A percentile compares a stretch with the other conserved stretches of the same genome.
Conservation (phyloP, 805 yeast species). For the Starmerella tilneyi region DNA sequence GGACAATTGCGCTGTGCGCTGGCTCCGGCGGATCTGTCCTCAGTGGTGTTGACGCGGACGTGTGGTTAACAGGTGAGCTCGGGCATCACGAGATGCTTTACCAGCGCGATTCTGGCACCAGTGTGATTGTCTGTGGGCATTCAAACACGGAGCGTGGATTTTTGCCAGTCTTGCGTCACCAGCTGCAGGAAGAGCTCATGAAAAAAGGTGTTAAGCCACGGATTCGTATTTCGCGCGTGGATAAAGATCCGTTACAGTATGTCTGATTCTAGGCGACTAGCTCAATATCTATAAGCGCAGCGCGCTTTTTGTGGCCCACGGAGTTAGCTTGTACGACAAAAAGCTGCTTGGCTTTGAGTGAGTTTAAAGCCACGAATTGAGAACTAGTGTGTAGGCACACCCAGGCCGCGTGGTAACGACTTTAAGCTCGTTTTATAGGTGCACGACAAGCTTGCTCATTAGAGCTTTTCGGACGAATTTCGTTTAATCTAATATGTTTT, state of each 20-base stretch:
- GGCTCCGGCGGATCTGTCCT: conserved; percentile 86
- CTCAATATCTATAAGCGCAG: no score
- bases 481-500: no score
- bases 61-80: conserved; percentile 82
- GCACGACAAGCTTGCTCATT: no score
- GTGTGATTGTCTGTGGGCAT: conserved; percentile 75
- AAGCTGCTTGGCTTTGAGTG: no score
- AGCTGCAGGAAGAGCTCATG: conserved; percentile 38
- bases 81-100: conserved; percentile 84
- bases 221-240: conserved; percentile 45
- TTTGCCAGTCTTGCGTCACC: conserved; percentile 42
- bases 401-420: no score
- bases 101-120: conserved; percentile 58
- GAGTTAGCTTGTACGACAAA: no score
- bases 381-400: no score
- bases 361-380: no score
- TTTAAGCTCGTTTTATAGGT: no score
- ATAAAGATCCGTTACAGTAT: conserved; percentile 51
- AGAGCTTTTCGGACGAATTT: no score
- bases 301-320: no score
- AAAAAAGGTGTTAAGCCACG: conserved; percentile 27
- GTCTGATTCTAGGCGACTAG: conserved; percentile 19
- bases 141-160: conserved; percentile 89
- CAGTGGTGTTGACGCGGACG: conserved; percentile 46
- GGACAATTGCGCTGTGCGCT: conserved; percentile 76